Evolutionary conservation across 106 monocot genomes (phyloP).

Genomic region (Allium cepa): DNA sequence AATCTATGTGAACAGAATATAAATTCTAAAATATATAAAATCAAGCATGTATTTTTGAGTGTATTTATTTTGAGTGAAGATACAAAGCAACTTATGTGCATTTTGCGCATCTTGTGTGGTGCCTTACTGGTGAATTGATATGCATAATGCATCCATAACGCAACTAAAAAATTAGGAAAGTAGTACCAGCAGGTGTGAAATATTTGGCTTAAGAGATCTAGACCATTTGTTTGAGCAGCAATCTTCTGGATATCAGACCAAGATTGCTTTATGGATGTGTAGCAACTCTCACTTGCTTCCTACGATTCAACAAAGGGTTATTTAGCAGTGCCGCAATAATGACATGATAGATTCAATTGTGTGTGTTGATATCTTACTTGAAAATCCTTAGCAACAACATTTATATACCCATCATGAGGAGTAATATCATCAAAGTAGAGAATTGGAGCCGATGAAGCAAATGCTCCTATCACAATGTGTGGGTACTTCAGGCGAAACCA

Average conservation of each 20-base stretch:
- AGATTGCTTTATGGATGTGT: constrained; percentile 15
- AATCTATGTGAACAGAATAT: no score
- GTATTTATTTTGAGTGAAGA: no score
- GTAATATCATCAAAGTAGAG: constrained; percentile 25
- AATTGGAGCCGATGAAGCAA: constrained; percentile 30
- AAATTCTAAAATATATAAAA: no score
- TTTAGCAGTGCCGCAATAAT: neutral
- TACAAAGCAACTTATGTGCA: neutral
- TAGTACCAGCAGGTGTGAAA: constrained; percentile 18
- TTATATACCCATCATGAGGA: constrained; percentile 15
- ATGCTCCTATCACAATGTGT: constrained; percentile 25
- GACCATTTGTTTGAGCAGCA: constrained; percentile 3
- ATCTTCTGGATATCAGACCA: constrained; percentile 17
- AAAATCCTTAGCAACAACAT: constrained; percentile 19
- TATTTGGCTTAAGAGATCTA: constrained; percentile 12
- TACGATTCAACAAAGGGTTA: neutral
- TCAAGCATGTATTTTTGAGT: no score
- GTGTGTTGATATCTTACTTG: constrained; percentile 7
- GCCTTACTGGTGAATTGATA: no score
- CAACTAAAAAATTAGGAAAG: neutral
- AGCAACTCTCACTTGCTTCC: constrained; percentile 26
- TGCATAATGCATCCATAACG: neutral
- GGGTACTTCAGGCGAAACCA: constrained; percentile 35
- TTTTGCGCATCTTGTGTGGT: no score
- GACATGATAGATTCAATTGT: neutral